These are phyloP conservation scores for Oryza meyeriana DNA, from an alignment of 176 grass and related monocot species.

Conservation along the genomic window DNA sequence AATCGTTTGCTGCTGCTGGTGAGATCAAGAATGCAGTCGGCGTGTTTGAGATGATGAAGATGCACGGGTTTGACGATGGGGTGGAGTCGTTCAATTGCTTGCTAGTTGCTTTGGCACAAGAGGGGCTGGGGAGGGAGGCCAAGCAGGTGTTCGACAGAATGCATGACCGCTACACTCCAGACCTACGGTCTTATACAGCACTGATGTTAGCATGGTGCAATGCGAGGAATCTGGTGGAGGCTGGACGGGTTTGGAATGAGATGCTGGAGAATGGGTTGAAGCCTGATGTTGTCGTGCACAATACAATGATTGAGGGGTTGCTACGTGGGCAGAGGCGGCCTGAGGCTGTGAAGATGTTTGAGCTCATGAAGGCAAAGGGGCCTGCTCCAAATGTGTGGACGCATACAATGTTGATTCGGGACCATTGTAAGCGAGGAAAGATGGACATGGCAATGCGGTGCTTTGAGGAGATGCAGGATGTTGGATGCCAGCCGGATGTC, in stretches of 20 bases:
- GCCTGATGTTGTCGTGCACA: slow-evolving; percentile 68
- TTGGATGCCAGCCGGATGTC: slow-evolving; percentile 45
- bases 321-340: slow-evolving; percentile 64
- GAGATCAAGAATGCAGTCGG: slow-evolving; percentile 82
- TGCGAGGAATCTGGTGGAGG: slow-evolving; percentile 69
- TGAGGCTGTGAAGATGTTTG: slow-evolving; percentile 83
- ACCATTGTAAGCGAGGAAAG: slow-evolving; percentile 78
- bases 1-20: slow-evolving; percentile 40
- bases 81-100: slow-evolving; percentile 89
- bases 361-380: slow-evolving; percentile 92
- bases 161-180: slow-evolving; percentile 42
- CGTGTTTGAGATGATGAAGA: slow-evolving; percentile 73
- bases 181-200: slow-evolving; percentile 66
- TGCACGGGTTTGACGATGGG: slow-evolving; percentile 51
- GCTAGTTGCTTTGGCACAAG: slow-evolving; percentile 55
- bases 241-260: slow-evolving; percentile 78
- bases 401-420: slow-evolving; percentile 67
- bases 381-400: slow-evolving; percentile 72
- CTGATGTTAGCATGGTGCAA: slow-evolving; percentile 78
- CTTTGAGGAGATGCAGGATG: slow-evolving; percentile 65
- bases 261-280: slow-evolving; percentile 73
- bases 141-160: slow-evolving; percentile 68
- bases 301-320: slow-evolving; percentile 85
- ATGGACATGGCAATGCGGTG: slow-evolving; percentile 70
- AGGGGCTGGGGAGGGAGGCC: slow-evolving; percentile 68